phyloP scores from a whole-genome alignment of 139 green algal species.

The Micractinium sp. region DNA sequence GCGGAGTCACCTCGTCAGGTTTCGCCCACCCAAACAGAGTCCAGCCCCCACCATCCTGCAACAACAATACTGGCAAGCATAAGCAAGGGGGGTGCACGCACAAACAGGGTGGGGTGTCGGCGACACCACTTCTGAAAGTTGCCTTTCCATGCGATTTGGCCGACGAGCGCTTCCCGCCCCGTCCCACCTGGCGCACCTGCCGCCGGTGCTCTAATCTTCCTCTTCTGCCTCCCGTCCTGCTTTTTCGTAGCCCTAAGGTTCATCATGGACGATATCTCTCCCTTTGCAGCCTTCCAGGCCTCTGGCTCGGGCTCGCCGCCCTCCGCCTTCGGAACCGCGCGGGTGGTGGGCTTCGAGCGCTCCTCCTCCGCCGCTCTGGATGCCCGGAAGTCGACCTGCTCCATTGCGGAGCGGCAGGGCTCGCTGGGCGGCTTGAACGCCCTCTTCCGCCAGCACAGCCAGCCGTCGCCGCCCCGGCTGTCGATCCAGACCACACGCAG shows the following conservation, averaged over 20 bases:
- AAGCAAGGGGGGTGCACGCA: too few relatives aligned
- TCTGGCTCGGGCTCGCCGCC: background rate
- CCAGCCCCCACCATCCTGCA: too few relatives aligned
- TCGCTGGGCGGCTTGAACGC: background rate
- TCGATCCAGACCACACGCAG: background rate
- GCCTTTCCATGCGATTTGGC: too few relatives aligned
- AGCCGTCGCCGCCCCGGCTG: background rate
- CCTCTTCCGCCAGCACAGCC: background rate
- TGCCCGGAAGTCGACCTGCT: background rate
- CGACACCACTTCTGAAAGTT: too few relatives aligned
- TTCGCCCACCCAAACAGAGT: too few relatives aligned
- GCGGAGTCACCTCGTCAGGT: too few relatives aligned
- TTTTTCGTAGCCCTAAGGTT: background rate
- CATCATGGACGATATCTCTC: background rate
- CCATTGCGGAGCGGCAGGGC: background rate
- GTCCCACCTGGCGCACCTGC: too few relatives aligned
- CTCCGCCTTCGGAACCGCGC: background rate
- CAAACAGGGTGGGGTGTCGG: too few relatives aligned
- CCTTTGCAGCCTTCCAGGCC: background rate
- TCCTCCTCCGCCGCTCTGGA: background rate
- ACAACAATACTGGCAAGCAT: too few relatives aligned
- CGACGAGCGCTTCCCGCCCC: too few relatives aligned
- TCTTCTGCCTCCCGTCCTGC: background rate
- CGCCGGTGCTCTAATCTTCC: background rate
- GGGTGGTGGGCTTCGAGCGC: slow-evolving; percentile 14